Conservation (phyloP, 1,139 yeast genomes). For the Wickerhamiella pararugosa region DNA sequence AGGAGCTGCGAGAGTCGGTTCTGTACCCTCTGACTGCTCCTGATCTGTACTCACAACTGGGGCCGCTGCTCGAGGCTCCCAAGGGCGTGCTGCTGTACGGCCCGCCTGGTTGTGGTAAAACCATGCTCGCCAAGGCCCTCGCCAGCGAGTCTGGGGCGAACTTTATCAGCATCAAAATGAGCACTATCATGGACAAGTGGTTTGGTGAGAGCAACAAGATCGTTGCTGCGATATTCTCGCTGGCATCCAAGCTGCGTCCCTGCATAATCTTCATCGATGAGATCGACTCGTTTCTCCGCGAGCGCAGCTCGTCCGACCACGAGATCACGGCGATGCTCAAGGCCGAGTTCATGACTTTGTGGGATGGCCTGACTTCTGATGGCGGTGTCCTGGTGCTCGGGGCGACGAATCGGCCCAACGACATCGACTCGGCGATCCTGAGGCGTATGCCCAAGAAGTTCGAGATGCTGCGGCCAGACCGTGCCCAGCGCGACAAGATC, state of each 20-base stretch:
- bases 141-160: constrained; percentile 89
- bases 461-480: constrained; percentile 59
- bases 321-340: constrained; percentile 92
- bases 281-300: constrained; percentile 85
- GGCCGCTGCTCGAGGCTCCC: constrained; percentile 67
- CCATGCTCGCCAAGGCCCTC: constrained; percentile 91
- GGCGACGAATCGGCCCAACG: constrained; percentile 86
- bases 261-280: constrained; percentile 93
- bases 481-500: constrained; percentile 54
- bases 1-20: constrained; percentile 76
- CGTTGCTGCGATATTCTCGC: constrained; percentile 81
- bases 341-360: constrained; percentile 94
- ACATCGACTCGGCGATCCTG: constrained; percentile 82
- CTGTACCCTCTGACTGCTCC: constrained; percentile 77
- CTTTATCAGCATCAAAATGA: constrained; percentile 83
- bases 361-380: constrained; percentile 78
- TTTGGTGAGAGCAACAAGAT: constrained; percentile 93
- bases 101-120: constrained; percentile 97
- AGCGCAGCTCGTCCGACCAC: constrained; percentile 73
- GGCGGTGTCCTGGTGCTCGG: constrained; percentile 83
- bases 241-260: constrained; percentile 83
- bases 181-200: constrained; percentile 95
- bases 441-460: constrained; percentile 89
- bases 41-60: constrained; percentile 45
- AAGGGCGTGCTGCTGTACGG: constrained; percentile 89